phyloP scores from a whole-genome alignment of 1,284 basidiomycete genomes.

The Volvariella surrecta region DNA sequence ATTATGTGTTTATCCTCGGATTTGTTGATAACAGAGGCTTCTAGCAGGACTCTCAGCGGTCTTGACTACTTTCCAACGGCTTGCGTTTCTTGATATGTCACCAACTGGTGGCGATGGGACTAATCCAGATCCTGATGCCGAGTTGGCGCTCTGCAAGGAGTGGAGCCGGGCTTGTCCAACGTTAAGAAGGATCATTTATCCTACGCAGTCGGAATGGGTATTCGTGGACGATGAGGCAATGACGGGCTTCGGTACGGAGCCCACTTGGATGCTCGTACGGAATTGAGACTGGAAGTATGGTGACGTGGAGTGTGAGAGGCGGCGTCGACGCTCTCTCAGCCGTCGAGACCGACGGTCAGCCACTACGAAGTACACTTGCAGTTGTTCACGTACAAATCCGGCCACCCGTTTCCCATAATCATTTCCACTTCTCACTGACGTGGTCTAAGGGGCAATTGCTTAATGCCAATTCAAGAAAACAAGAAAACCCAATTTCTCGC shows the following conservation, averaged over 20 bases:
- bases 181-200: conserved; percentile 45
- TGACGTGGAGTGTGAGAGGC: no score
- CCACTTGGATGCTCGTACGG: no score
- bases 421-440: no score
- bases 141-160: conserved; percentile 40
- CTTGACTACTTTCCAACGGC: conserved; percentile 24
- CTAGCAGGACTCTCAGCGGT: conserved; percentile 34
- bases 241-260: conserved; percentile 17
- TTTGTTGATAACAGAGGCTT: conserved; percentile 32
- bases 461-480: no score
- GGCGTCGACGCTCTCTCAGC: no score
- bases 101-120: conserved; percentile 42
- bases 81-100: conserved; percentile 42
- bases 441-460: no score
- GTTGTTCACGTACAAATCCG: no score
- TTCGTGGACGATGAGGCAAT: conserved; percentile 11
- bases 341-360: no score
- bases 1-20: conserved; percentile 11
- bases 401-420: no score
- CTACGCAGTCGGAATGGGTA: conserved; percentile 39
- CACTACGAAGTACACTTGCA: no score
- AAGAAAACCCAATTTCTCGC: no score
- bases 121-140: conserved; percentile 38
- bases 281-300: no score
- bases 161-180: conserved; percentile 48